Conservation (phyloP, 768 basidiomycete genomes). For the Xerocomellus amylosporus region DNA sequence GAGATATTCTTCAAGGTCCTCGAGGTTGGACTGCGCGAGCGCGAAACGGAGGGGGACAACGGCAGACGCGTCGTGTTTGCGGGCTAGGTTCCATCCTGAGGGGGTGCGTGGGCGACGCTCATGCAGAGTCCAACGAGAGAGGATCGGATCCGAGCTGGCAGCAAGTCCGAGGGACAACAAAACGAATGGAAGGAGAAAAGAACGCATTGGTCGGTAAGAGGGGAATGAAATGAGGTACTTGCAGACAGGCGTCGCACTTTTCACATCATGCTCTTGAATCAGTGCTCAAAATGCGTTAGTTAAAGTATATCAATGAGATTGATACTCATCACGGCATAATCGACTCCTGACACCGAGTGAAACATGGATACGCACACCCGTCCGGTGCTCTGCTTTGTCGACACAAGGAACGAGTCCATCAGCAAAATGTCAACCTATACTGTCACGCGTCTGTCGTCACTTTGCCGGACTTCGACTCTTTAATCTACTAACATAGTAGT, state of each 20-base stretch:
- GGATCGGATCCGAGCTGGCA: constrained; percentile 1
- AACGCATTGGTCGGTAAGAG: constrained; percentile 9
- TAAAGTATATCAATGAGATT: too few relatives aligned
- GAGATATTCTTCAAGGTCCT: constrained; percentile 40
- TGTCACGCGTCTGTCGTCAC: too few relatives aligned
- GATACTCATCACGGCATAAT: too few relatives aligned
- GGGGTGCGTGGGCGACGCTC: constrained; percentile 37
- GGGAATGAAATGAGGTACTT: not conserved
- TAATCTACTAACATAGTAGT: too few relatives aligned
- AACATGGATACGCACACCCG: too few relatives aligned
- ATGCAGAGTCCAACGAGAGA: constrained; percentile 11
- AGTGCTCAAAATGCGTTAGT: not conserved
- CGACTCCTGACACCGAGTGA: too few relatives aligned
- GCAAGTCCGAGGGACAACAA: constrained; percentile 19
- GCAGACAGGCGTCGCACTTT: not conserved
- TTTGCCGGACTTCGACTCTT: too few relatives aligned
- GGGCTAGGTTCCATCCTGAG: constrained; percentile 35
- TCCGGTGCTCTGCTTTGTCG: too few relatives aligned
- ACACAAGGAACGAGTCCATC: too few relatives aligned
- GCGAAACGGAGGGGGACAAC: constrained; percentile 46
- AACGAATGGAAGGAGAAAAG: constrained; percentile 23
- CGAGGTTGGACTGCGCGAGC: constrained; percentile 41
- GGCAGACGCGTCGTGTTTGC: constrained; percentile 31
- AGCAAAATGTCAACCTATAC: too few relatives aligned
- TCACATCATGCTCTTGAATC: not conserved